Conservation (phyloP, 2,329 filamentous ascomycete species). For the Torrubiella hemipterigena region DNA sequence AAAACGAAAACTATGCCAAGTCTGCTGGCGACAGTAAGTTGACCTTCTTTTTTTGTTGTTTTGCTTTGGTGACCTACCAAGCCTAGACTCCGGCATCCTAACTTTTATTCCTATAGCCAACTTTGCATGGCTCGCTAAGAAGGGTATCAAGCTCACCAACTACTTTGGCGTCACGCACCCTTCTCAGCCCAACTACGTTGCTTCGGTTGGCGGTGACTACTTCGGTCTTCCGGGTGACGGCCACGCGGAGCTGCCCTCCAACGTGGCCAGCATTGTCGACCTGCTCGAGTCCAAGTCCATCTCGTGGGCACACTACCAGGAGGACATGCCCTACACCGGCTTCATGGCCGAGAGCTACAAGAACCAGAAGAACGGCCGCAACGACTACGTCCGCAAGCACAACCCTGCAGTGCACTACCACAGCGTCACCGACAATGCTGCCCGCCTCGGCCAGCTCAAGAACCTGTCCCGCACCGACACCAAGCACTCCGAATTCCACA, state of each 20-base stretch:
- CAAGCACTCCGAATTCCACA: constrained; percentile 45
- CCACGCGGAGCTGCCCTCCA: constrained; percentile 42
- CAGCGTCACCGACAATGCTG: constrained; percentile 43
- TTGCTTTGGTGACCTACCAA: too few species aligned
- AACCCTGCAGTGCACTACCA: constrained; percentile 58
- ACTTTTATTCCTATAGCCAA: constrained; percentile 10
- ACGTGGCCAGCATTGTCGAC: constrained; percentile 55
- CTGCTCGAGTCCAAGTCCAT: constrained; percentile 53
- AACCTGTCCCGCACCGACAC: constrained; percentile 40
- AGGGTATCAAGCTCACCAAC: constrained; percentile 18
- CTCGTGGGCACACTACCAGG: constrained; percentile 62
- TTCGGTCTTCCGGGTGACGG: constrained; percentile 50
- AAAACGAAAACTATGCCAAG: constrained; percentile 60
- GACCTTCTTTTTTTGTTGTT: too few species aligned
- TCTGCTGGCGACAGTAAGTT: constrained; percentile 48
- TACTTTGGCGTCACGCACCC: constrained; percentile 49
- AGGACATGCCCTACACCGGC: constrained; percentile 64
- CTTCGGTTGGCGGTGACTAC: constrained; percentile 48
- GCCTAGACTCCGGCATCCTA: too few species aligned
- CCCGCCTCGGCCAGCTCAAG: constrained; percentile 58
- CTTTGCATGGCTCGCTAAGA: constrained; percentile 14
- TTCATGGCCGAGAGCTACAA: constrained; percentile 52
- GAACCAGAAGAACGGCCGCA: constrained; percentile 52
- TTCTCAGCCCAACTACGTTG: constrained; percentile 57
- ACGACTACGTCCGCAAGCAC: constrained; percentile 77